phyloP scores from a whole-genome alignment of 306 rosid species.

The Aeschynomene evenia region DNA sequence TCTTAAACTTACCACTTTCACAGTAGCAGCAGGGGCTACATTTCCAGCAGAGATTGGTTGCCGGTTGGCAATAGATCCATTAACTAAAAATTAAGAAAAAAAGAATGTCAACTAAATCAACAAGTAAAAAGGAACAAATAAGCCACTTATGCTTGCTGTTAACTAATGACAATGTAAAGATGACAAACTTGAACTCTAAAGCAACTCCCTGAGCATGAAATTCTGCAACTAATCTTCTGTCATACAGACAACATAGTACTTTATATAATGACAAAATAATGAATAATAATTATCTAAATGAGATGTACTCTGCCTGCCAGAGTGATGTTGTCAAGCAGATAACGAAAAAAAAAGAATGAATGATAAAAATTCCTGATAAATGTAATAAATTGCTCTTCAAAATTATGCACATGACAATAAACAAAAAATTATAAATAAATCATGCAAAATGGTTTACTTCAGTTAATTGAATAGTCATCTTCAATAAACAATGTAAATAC shows the following conservation, averaged over 20 bases:
- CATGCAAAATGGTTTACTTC: slow-evolving; percentile 14
- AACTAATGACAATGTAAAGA: slow-evolving; percentile 10
- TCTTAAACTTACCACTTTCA: slow-evolving; percentile 76
- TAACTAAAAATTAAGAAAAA: slow-evolving; percentile 50
- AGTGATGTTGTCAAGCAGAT: neutral
- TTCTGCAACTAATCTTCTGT: neutral
- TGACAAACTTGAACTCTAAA: neutral
- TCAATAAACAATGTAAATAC: slow-evolving; percentile 2
- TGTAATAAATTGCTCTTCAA: neutral
- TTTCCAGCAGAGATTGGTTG: slow-evolving; percentile 65
- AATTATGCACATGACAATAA: slow-evolving; percentile 3
- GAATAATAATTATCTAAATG: neutral
- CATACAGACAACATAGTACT: neutral
- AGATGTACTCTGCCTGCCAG: no score
- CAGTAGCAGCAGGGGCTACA: slow-evolving; percentile 78
- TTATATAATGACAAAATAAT: neutral
- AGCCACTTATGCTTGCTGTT: slow-evolving; percentile 7
- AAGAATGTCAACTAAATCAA: slow-evolving; percentile 11
- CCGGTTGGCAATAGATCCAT: slow-evolving; percentile 75
- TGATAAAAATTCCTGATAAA: slow-evolving; percentile 2
- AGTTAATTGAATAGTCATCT: neutral
- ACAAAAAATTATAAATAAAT: neutral
- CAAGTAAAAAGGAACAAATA: slow-evolving; percentile 24
- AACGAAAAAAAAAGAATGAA: neutral
- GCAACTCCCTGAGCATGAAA: slow-evolving; percentile 5